Evolutionary conservation across 163 green algal genomes (phyloP).

Genomic region (Scenedesmus sp.): DNA sequence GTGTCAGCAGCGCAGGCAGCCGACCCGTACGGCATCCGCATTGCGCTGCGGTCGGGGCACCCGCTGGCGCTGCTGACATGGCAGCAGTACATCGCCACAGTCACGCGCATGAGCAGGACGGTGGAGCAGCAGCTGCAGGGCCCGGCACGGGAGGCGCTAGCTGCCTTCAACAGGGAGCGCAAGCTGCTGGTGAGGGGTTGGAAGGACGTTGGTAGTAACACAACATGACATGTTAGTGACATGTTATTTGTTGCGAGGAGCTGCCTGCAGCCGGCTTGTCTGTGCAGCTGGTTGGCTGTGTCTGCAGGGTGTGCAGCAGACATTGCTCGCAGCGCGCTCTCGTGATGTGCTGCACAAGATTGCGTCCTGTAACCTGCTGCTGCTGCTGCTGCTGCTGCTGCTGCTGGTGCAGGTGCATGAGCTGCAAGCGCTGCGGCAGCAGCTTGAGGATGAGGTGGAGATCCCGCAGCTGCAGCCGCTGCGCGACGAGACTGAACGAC

Average conservation of each 20-base stretch:
- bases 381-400: not conserved
- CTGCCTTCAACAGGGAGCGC: constrained; percentile 30
- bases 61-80: constrained; percentile 47
- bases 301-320: not conserved
- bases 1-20: constrained; percentile 27
- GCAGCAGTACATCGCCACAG: constrained; percentile 32
- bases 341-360: not conserved
- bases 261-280: not conserved
- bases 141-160: constrained; percentile 19
- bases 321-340: not conserved
- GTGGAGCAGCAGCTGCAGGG: constrained; percentile 45
- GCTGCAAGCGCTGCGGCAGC: constrained; percentile 47
- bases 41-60: constrained; percentile 29
- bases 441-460: constrained; percentile 44
- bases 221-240: constrained; percentile 12
- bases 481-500: constrained; percentile 33
- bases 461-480: constrained; percentile 49
- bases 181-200: constrained; percentile 27
- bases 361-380: not conserved
- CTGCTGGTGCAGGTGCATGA: constrained; percentile 34
- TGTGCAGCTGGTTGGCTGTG: not conserved
- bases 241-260: not conserved
- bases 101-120: constrained; percentile 26
- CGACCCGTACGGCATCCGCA: constrained; percentile 44
- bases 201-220: too few species aligned